These are phyloP conservation scores for Phanerochaete carnosa DNA, from an alignment of 768 basidiomycete species.

Conservation along the genomic window DNA sequence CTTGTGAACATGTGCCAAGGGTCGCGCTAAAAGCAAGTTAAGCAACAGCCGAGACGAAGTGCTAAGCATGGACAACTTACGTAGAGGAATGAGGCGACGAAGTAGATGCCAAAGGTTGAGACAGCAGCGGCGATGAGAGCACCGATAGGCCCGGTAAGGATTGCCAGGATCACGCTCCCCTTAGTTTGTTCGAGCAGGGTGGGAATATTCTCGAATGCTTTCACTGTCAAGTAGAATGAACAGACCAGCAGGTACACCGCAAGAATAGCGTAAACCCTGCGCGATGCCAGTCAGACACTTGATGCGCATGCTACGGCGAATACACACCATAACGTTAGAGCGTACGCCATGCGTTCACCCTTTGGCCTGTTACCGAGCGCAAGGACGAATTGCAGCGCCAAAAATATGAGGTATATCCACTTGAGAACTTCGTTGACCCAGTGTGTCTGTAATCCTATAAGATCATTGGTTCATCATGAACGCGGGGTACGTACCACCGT, in stretches of 20 bases:
- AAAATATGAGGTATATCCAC: conserved; percentile 85
- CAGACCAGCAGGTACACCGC: conserved; percentile 83
- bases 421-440: conserved; percentile 83
- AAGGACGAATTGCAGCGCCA: conserved; percentile 79
- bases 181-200: conserved; percentile 44
- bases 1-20: conserved; percentile 98
- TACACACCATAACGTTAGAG: conserved; percentile 62
- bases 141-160: conserved; percentile 76
- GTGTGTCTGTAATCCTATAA: conserved; percentile 55
- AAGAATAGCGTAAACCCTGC: conserved; percentile 80
- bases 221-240: conserved; percentile 79
- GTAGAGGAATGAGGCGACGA: conserved; percentile 80
- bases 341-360: conserved; percentile 75
- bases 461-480: neutral
- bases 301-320: conserved; percentile 15
- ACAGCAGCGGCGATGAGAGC: conserved; percentile 83
- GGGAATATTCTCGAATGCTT: conserved; percentile 74
- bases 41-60: neutral
- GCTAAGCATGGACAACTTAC: conserved; percentile 40
- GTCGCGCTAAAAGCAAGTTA: conserved; percentile 57
- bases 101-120: conserved; percentile 89
- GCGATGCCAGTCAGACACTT: neutral
- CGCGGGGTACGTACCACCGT: conserved; percentile 50
- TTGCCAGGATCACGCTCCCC: conserved; percentile 47
- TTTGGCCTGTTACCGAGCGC: conserved; percentile 84